These are phyloP conservation scores for Suillus weaverae DNA, from an alignment of 768 basidiomycete species.

Conservation along the genomic window DNA sequence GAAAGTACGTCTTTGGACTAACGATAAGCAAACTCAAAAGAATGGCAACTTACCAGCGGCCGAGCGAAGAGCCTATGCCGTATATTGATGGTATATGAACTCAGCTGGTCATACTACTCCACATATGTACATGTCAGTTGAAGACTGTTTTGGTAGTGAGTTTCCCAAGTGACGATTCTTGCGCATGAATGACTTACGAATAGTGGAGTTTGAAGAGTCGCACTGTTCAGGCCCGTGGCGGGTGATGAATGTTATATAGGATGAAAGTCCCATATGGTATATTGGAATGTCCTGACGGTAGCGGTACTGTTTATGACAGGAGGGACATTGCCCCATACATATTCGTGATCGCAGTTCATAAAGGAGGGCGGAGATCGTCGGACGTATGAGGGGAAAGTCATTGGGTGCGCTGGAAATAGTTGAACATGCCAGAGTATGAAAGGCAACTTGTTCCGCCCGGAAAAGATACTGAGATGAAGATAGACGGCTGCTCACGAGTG, in stretches of 20 bases:
- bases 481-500: neutral
- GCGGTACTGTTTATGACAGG: neutral
- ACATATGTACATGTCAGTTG: neutral
- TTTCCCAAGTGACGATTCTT: neutral
- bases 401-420: neutral
- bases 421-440: neutral
- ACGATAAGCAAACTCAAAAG: neutral
- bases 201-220: neutral
- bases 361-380: neutral
- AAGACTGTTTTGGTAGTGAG: neutral
- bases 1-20: neutral
- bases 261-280: neutral
- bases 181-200: neutral
- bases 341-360: neutral
- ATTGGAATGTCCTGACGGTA: constrained; percentile 1
- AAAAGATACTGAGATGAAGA: neutral
- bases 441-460: neutral
- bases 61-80: neutral
- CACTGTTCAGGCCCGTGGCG: constrained; percentile 1
- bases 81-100: neutral
- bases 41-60: neutral
- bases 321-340: neutral
- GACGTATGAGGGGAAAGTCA: neutral
- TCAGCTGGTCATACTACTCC: neutral
- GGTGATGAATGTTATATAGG: neutral